Percentiles rank a stretch among this genome's conserved stretches.
These are phyloP conservation scores for Helianthus annuus DNA, from an alignment of 129 eudicot genomes.

Conservation along the genomic window HanXRQr2.0-SUNRISE NC_035434.2:138979629-138980128, in stretches of 20 bases:
- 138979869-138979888: conserved; percentile 28
- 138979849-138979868: conserved; percentile 25
- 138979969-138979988: conserved; percentile 66
- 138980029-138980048: conserved; percentile 79
- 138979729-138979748: conserved; percentile 76
- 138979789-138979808: conserved; percentile 45
- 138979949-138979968: conserved; percentile 63
- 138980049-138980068: conserved; percentile 76
- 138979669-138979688: conserved; percentile 47
- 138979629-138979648: conserved; percentile 12
- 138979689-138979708: conserved; percentile 60
- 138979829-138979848: conserved; percentile 56
- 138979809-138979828: conserved; percentile 52
- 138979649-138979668: conserved; percentile 6
- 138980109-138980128: conserved; percentile 60
- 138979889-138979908: conserved; percentile 51
- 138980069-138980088: conserved; percentile 44
- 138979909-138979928: conserved; percentile 67
- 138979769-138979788: conserved; percentile 60
- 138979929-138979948: conserved; percentile 62
- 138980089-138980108: conserved; percentile 10
- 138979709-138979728: conserved; percentile 53
- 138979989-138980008: conserved; percentile 48
- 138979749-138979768: conserved; percentile 99
- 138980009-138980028: conserved; percentile 63